These are phyloP conservation scores for Lentinula detonsa DNA, from an alignment of 768 basidiomycete genomes.

Conservation along the genomic window DNA sequence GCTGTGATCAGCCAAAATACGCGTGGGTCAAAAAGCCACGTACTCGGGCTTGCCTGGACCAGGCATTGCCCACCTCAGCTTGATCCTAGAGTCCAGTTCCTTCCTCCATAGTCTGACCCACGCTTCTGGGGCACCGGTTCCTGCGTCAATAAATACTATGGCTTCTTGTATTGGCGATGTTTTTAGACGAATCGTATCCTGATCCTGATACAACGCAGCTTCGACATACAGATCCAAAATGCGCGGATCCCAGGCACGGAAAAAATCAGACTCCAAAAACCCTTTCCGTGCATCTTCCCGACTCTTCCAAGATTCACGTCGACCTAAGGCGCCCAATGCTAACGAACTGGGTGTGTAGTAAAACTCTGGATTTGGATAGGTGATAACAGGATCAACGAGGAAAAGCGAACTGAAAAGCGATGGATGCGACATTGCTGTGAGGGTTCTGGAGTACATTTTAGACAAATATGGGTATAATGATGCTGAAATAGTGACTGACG, in stretches of 20 bases:
- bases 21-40: slow-evolving; percentile 8
- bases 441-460: slow-evolving; percentile 32
- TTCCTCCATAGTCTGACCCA: slow-evolving; percentile 28
- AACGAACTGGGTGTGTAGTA: slow-evolving; percentile 16
- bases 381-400: slow-evolving; percentile 76
- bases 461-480: neutral
- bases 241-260: slow-evolving; percentile 61
- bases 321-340: slow-evolving; percentile 41
- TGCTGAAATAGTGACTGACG: slow-evolving; percentile 37
- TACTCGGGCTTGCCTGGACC: slow-evolving; percentile 32
- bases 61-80: slow-evolving; percentile 52
- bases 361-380: slow-evolving; percentile 20
- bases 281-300: slow-evolving; percentile 55
- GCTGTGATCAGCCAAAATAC: neutral
- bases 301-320: slow-evolving; percentile 55
- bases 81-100: slow-evolving; percentile 43
- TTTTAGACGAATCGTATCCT: slow-evolving; percentile 48
- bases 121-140: slow-evolving; percentile 30
- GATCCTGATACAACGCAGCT: slow-evolving; percentile 39
- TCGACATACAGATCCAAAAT: slow-evolving; percentile 58
- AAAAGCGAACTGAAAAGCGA: slow-evolving; percentile 65
- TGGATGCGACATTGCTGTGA: slow-evolving; percentile 60
- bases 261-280: slow-evolving; percentile 58
- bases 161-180: slow-evolving; percentile 64
- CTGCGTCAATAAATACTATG: slow-evolving; percentile 46